Conservation (phyloP, 2,329 filamentous ascomycete species). For the Saccharata proteae region DNA sequence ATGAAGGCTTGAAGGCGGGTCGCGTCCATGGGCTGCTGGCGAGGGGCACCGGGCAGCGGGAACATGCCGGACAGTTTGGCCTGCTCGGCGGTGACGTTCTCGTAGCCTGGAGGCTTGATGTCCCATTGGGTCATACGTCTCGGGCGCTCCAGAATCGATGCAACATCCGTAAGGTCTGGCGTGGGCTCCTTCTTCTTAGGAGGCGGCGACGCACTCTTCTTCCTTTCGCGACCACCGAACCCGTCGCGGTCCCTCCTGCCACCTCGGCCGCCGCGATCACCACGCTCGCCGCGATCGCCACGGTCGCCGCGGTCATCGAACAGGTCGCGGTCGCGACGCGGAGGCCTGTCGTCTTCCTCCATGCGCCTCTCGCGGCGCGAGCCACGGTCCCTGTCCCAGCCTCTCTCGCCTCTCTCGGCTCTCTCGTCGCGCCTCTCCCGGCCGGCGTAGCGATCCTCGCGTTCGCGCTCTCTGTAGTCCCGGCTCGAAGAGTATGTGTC, state of each 20-base stretch:
- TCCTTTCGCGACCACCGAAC: constrained; percentile 31
- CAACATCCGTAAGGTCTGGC: constrained; percentile 78
- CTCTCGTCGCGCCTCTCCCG: constrained; percentile 42
- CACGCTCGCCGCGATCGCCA: constrained; percentile 38
- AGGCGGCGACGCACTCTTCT: constrained; percentile 63
- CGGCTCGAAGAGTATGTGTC: constrained; percentile 90
- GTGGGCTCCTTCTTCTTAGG: constrained; percentile 90
- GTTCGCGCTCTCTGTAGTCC: constrained; percentile 83
- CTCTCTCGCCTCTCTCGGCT: constrained; percentile 53
- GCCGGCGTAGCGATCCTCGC: constrained; percentile 79
- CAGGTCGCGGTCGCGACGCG: constrained; percentile 46
- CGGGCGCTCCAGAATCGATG: constrained; percentile 74
- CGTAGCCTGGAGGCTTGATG: constrained; percentile 95
- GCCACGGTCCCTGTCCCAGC: constrained; percentile 60
- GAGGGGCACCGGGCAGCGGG: constrained; percentile 85
- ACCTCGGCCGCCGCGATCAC: constrained; percentile 40
- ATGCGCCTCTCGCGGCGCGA: constrained; percentile 17
- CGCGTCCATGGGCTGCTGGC: constrained; percentile 91
- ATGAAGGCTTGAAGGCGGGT: constrained; percentile 91
- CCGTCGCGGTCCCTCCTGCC: too few relatives aligned
- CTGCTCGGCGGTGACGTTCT: constrained; percentile 95
- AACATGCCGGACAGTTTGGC: constrained; percentile 99
- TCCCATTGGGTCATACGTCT: constrained; percentile 97
- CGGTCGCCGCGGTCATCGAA: constrained; percentile 40
- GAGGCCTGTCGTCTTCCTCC: constrained; percentile 13